Evolutionary conservation across 2,329 filamentous ascomycete species (phyloP).

Genomic region (Fusarium sp.): DNA sequence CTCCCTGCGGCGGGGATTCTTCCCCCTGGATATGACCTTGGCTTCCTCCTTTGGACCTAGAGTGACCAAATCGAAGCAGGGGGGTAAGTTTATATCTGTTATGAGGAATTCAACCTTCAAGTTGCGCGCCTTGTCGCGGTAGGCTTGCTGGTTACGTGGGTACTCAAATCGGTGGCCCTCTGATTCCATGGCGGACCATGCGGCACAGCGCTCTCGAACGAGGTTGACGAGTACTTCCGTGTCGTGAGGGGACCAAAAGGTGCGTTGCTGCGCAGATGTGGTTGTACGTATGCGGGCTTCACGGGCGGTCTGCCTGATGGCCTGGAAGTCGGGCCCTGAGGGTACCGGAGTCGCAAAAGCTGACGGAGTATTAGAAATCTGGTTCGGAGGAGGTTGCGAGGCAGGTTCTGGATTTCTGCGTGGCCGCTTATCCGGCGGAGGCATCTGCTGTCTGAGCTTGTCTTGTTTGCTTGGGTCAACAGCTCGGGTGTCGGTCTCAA

Average conservation of each 20-base stretch:
- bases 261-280: conserved; percentile 45
- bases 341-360: neutral
- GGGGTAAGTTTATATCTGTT: conserved; percentile 61
- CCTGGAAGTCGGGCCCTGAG: conserved; percentile 36
- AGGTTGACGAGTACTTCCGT: conserved; percentile 59
- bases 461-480: conserved; percentile 43
- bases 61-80: conserved; percentile 65
- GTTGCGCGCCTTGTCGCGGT: conserved; percentile 72
- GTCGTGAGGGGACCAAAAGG: conserved; percentile 62
- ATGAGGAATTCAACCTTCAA: conserved; percentile 69
- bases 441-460: conserved; percentile 33
- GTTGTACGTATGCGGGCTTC: conserved; percentile 44
- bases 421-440: conserved; percentile 33
- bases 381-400: conserved; percentile 15
- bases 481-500: conserved; percentile 50
- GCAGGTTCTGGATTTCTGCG: conserved; percentile 13
- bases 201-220: conserved; percentile 52
- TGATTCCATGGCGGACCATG: conserved; percentile 54
- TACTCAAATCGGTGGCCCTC: conserved; percentile 58
- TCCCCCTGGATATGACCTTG: conserved; percentile 58
- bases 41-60: conserved; percentile 66
- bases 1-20: conserved; percentile 67
- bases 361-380: conserved; percentile 3
- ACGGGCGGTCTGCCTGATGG: conserved; percentile 46
- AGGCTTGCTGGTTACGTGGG: conserved; percentile 68